Evolutionary conservation across 2,329 filamentous ascomycete species (phyloP).

Genomic region (Penicillium sp.): DNA sequence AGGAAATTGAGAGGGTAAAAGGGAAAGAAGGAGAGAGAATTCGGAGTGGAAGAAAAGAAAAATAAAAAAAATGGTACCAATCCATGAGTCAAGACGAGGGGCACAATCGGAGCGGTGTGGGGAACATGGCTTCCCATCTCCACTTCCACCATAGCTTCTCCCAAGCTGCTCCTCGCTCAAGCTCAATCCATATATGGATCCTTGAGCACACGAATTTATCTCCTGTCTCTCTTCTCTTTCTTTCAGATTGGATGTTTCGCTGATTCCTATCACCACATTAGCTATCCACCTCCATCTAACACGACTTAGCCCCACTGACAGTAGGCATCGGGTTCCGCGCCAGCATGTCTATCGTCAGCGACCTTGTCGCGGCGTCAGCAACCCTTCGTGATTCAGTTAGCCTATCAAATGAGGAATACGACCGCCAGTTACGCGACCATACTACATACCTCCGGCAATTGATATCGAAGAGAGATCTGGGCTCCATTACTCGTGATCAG

Average conservation of each 20-base stretch:
- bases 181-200: not conserved
- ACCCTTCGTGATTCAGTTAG: constrained; percentile 34
- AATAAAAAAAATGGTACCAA: not conserved
- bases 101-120: constrained; percentile 8
- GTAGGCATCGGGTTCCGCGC: not conserved
- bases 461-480: constrained; percentile 33
- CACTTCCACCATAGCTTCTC: not conserved
- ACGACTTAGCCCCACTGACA: not conserved
- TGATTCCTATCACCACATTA: not conserved
- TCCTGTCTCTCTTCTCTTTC: not conserved
- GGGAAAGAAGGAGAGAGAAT: not conserved
- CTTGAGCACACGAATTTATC: not conserved
- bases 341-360: constrained; percentile 15
- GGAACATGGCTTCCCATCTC: not conserved
- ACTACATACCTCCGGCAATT: constrained; percentile 39
- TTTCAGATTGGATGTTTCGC: too few relatives aligned
- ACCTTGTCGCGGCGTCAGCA: constrained; percentile 20
- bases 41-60: not conserved
- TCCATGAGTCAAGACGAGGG: constrained; percentile 9
- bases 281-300: not conserved
- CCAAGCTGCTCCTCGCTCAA: not conserved
- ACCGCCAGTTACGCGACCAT: constrained; percentile 43
- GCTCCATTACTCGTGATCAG: constrained; percentile 29
- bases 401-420: constrained; percentile 43
- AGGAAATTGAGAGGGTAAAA: not conserved